A percentile compares a stretch with the other conserved stretches of the same genome.
Evolutionary conservation across 208 protist genomes (phyloP).

Genomic region (Trypanosoma melophagium): DNA sequence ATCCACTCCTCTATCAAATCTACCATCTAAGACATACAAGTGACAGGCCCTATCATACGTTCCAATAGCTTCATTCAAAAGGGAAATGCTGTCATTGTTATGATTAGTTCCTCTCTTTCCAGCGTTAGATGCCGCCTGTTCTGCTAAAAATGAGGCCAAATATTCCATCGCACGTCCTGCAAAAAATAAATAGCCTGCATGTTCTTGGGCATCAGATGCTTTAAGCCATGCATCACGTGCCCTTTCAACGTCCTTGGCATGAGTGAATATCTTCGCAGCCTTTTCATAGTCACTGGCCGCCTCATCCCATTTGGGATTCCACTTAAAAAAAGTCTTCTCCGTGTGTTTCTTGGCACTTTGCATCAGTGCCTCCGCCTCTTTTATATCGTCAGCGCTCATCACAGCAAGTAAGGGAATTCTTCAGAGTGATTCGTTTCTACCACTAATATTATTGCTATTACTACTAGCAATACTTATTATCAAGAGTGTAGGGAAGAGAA

Average conservation of each 20-base stretch:
- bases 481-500: no score
- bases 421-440: background rate
- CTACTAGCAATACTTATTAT: no score
- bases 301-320: slow-evolving; percentile 53
- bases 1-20: slow-evolving; percentile 26
- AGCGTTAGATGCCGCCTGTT: slow-evolving; percentile 2
- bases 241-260: slow-evolving; percentile 37
- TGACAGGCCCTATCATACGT: slow-evolving; percentile 28
- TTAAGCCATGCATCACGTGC: slow-evolving; percentile 42
- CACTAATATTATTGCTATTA: background rate
- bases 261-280: slow-evolving; percentile 68
- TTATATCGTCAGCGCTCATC: background rate
- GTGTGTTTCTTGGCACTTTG: slow-evolving; percentile 50
- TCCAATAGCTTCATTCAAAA: slow-evolving; percentile 24
- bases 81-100: background rate
- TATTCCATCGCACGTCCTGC: slow-evolving; percentile 52
- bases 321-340: slow-evolving; percentile 51
- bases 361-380: slow-evolving; percentile 62
- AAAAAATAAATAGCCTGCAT: slow-evolving; percentile 47
- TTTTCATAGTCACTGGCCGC: slow-evolving; percentile 71
- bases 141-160: slow-evolving; percentile 36
- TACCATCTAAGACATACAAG: slow-evolving; percentile 21
- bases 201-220: slow-evolving; percentile 45
- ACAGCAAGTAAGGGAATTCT: background rate
- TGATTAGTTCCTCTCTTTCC: background rate